These are phyloP conservation scores for Metschnikowia kofuensis DNA, from an alignment of 805 yeast genomes.

Conservation along the genomic window DNA sequence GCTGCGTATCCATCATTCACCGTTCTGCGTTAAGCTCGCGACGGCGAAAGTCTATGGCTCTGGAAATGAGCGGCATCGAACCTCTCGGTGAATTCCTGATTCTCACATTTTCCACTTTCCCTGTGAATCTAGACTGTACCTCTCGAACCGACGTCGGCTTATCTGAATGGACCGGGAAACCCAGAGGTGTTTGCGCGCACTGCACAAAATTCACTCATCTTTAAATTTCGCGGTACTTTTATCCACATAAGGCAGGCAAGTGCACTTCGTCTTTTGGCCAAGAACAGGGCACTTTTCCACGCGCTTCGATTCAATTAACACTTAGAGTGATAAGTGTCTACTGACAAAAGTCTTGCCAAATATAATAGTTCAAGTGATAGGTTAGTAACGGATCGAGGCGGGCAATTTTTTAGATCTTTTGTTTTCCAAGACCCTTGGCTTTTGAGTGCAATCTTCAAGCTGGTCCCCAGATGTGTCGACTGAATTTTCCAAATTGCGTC, in stretches of 20 bases:
- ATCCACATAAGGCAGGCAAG: not conserved
- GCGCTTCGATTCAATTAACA: not conserved
- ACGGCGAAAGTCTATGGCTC: too few relatives aligned
- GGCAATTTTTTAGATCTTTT: too few relatives aligned
- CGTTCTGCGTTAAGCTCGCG: too few relatives aligned
- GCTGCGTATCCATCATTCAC: too few relatives aligned
- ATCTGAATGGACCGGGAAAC: not conserved
- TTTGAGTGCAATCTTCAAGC: not conserved
- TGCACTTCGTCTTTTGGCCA: not conserved
- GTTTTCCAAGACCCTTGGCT: not conserved
- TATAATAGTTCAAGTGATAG: not conserved
- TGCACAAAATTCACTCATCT: not conserved
- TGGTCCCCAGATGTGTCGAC: not conserved
- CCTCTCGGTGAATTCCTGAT: too few relatives aligned
- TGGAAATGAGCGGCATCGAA: too few relatives aligned
- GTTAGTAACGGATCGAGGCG: too few relatives aligned
- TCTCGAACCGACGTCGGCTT: not conserved
- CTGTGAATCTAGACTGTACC: not conserved
- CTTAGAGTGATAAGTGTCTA: not conserved
- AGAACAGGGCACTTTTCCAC: not conserved
- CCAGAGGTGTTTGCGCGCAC: not conserved
- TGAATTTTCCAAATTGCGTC: not conserved
- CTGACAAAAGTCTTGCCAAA: not conserved
- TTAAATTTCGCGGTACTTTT: not conserved
- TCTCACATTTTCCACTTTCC: too few relatives aligned